Conservation (phyloP, 352 stramenopile species). For the Globisporangium parvum region DNA sequence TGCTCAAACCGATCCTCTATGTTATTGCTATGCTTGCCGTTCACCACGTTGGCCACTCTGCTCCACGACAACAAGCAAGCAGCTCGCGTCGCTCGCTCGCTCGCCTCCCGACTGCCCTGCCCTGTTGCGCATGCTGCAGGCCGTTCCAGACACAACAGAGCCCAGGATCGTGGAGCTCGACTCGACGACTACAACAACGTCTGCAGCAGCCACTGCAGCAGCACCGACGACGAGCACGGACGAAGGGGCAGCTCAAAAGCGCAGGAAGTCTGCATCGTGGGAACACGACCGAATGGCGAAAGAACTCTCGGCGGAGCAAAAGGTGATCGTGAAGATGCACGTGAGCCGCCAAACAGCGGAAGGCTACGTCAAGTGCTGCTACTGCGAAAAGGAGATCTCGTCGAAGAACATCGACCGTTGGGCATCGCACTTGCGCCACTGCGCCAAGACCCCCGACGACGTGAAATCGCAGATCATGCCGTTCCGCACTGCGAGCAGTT, state of each 20-base stretch:
- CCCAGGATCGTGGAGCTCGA: neutral
- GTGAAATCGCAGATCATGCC: constrained; percentile 77
- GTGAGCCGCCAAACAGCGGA: constrained; percentile 55
- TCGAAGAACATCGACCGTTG: constrained; percentile 81
- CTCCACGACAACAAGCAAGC: too few species aligned
- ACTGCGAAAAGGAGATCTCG: constrained; percentile 83
- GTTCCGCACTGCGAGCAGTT: constrained; percentile 14
- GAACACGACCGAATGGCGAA: constrained; percentile 29
- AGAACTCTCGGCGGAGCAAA: constrained; percentile 65
- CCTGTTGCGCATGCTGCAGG: too few species aligned
- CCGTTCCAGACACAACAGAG: too few species aligned
- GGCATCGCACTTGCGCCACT: constrained; percentile 74
- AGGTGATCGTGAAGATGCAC: constrained; percentile 71
- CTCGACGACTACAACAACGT: neutral
- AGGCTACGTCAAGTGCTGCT: constrained; percentile 67
- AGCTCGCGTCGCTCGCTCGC: too few species aligned
- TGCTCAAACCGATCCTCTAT: too few species aligned
- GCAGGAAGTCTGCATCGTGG: constrained; percentile 3
- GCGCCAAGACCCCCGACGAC: constrained; percentile 68
- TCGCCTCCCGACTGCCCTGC: too few species aligned
- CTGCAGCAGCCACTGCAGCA: constrained; percentile 1
- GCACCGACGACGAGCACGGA: neutral
- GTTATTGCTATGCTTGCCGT: too few species aligned
- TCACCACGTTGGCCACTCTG: too few species aligned
- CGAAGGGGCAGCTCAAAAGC: neutral